Conservation (phyloP, 2,329 filamentous ascomycete genomes). For the Hypoxylon sp. region DNA sequence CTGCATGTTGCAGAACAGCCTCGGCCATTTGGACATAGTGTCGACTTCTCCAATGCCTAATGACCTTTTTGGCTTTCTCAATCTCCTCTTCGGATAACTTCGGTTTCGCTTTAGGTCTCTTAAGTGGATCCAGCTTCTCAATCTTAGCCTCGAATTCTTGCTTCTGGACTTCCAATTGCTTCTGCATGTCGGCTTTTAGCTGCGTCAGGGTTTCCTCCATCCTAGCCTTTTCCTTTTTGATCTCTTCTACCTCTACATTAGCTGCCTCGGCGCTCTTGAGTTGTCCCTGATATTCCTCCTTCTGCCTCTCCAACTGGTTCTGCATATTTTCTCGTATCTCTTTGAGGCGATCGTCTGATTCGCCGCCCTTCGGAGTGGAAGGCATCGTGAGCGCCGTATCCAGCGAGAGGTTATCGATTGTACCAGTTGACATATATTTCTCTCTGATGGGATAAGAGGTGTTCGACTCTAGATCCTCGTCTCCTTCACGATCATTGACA, state of each 20-base stretch:
- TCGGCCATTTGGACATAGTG: constrained; percentile 97
- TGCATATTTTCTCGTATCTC: constrained; percentile 88
- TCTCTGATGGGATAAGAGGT: constrained; percentile 90
- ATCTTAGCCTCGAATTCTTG: constrained; percentile 88
- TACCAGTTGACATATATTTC: constrained; percentile 95
- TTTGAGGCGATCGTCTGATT: constrained; percentile 81
- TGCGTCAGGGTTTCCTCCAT: constrained; percentile 87
- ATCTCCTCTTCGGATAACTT: constrained; percentile 81
- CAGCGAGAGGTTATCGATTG: constrained; percentile 94
- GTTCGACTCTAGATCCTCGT: constrained; percentile 91
- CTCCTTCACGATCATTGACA: constrained; percentile 80
- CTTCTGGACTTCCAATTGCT: constrained; percentile 85
- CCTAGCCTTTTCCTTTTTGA: constrained; percentile 83
- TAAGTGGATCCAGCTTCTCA: constrained; percentile 78
- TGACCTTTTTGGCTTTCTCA: constrained; percentile 74
- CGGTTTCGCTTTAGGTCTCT: constrained; percentile 71
- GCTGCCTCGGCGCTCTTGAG: constrained; percentile 81
- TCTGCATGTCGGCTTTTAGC: constrained; percentile 90
- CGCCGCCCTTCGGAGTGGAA: constrained; percentile 85
- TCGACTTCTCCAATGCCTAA: constrained; percentile 83
- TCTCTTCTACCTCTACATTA: constrained; percentile 84
- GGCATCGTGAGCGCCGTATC: constrained; percentile 96
- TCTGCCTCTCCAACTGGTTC: constrained; percentile 84
- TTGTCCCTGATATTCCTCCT: constrained; percentile 84
- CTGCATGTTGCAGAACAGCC: constrained; percentile 87